A percentile compares a stretch with the other conserved stretches of the same genome.
phyloP scores from a whole-genome alignment of 2,329 filamentous ascomycete species.

The Botrytis squamosa region DNA sequence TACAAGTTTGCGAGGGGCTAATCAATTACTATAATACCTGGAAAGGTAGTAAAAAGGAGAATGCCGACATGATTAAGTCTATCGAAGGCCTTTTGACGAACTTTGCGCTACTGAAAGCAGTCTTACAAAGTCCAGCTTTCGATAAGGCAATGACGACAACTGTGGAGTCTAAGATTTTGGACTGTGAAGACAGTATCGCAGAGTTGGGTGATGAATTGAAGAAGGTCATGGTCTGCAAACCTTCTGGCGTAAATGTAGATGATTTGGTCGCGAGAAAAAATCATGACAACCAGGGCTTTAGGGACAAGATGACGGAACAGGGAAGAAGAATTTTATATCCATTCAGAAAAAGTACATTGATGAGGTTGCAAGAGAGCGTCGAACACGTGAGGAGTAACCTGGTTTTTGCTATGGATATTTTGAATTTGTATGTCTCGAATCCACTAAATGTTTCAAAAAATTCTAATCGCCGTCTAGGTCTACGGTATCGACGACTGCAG shows the following conservation, averaged over 20 bases:
- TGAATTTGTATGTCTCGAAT: conserved; percentile 21
- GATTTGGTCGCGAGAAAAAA: not conserved
- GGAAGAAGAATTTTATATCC: conserved; percentile 25
- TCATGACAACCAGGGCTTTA: not conserved
- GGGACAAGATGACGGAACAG: conserved; percentile 21
- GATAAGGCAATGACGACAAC: not conserved
- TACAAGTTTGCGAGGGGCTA: conserved; percentile 17
- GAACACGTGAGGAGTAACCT: conserved; percentile 21
- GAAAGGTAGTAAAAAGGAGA: conserved; percentile 20
- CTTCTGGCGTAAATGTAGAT: not conserved
- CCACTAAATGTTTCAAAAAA: not conserved
- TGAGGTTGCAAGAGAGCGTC: conserved; percentile 23
- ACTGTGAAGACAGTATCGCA: conserved; percentile 16
- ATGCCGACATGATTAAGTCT: conserved; percentile 9
- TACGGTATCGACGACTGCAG: conserved; percentile 7
- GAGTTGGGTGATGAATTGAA: conserved; percentile 15
- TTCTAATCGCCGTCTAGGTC: conserved; percentile 1
- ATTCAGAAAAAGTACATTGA: conserved; percentile 26
- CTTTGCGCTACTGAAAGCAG: not conserved
- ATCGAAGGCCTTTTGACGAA: conserved; percentile 4
- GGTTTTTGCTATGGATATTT: conserved; percentile 20
- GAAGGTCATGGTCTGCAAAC: conserved; percentile 16
- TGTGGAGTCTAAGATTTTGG: conserved; percentile 13
- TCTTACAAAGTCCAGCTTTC: not conserved
- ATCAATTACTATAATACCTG: conserved; percentile 19